Evolutionary conservation across 1,284 basidiomycete genomes (phyloP), one percentile per base, ranked within the genome.

Genomic region (Kalmanozyma brasiliensis): DNA sequence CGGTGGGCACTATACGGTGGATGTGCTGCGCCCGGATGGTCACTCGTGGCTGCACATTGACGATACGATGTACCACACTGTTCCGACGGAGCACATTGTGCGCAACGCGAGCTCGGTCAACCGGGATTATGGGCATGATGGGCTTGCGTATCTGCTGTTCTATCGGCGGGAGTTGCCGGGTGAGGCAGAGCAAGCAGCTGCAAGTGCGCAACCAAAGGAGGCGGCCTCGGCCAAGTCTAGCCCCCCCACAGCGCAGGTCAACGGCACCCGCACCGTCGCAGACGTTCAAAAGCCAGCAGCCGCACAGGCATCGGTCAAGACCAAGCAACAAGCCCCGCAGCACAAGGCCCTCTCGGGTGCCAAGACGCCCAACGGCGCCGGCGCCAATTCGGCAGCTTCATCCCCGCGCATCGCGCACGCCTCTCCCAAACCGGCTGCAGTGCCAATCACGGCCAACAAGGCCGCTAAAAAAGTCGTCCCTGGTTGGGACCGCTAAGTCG

Each of bases 1-100:
- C 0, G 94, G 94, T 8, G 95, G 95, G 0, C 94, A 98, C 83
- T 98, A 98, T 84, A 98, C 94, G 1, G 88, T 96, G 40, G 91
- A 94, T 68, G 91, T 96, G 1, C 84, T 94, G 8, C 90, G 93
- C 63, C 90, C 92, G 19, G 88, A 88, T 72, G 87, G 88, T n/a
- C 73, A 75, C 68, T 83, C 74, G 63, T 98, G 92, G 95, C 87
- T 96, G 58, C 89, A 94, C 64, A 91, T 97, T 56, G 94, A 97
- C 83, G 94, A 97, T 78, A 93, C 95, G 82, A 37, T 56, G 13
- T 73, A 55, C 43, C 56, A 59, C 84, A 88, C 91, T 61, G 86
- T 94, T 36, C 84, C 87, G n/a, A 84, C 85, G 1, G 89, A 91
- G 41, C 89, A 93, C 76, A 91, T 94, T 40, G 89, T 92, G 76